phyloP scores from a whole-genome alignment of 2,329 filamentous ascomycete genomes.

The Diaporthe capsici region DNA sequence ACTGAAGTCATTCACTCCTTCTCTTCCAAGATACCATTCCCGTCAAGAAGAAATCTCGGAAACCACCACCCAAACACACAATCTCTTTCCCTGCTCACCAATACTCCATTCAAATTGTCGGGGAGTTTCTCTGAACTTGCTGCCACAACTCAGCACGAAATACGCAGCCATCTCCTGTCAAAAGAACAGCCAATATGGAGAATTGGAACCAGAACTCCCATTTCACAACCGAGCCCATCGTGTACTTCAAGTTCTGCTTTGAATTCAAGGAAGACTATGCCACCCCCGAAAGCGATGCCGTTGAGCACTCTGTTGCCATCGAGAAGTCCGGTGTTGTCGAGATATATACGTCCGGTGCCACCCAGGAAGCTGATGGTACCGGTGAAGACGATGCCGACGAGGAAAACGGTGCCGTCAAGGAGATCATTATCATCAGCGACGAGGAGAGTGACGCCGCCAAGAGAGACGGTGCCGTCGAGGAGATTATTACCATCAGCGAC shows the following conservation, averaged over 20 bases:
- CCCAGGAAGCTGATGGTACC: too few relatives aligned
- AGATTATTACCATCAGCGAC: neutral
- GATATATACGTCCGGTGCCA: neutral
- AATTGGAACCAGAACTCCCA: too few relatives aligned
- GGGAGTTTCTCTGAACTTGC: too few relatives aligned
- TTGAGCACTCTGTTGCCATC: too few relatives aligned
- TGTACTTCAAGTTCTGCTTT: too few relatives aligned
- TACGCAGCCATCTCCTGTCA: neutral
- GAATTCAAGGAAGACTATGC: neutral
- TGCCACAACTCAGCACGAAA: neutral
- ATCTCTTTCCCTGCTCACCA: neutral
- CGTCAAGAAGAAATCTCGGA: neutral
- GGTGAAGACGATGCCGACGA: neutral
- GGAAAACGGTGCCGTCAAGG: neutral
- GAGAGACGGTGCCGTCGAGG: neutral
- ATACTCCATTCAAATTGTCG: neutral
- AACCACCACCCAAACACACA: neutral
- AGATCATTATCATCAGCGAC: too few relatives aligned
- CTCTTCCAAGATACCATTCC: neutral
- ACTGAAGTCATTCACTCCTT: neutral
- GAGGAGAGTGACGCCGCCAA: neutral
- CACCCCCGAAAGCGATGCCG: too few relatives aligned
- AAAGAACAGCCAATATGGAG: neutral
- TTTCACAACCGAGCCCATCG: too few relatives aligned
- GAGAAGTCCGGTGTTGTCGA: too few relatives aligned